Percentiles rank a stretch among this genome's conserved stretches.
Conservation (phyloP, 2,329 filamentous ascomycete species). For the Teratosphaeria gauchensis region DNA sequence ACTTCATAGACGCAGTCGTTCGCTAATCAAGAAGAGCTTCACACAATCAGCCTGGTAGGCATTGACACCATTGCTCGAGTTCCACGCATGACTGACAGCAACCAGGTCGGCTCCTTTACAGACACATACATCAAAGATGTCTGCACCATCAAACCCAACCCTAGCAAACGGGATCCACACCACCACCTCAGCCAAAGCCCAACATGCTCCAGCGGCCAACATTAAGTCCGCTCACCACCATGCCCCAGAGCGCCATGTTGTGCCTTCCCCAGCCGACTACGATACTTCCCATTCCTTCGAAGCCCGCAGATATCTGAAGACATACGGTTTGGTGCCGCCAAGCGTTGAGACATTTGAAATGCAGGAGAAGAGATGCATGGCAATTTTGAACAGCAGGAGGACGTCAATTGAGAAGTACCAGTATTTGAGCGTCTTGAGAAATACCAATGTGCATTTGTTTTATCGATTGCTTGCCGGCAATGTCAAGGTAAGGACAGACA, state of each 20-base stretch:
- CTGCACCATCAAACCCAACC: neutral
- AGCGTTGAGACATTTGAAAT: slow-evolving; percentile 40
- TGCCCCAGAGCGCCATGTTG: slow-evolving; percentile 19
- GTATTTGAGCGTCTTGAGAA: slow-evolving; percentile 67
- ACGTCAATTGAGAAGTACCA: slow-evolving; percentile 74
- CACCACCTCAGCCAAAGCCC: neutral
- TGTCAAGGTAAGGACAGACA: slow-evolving; percentile 37
- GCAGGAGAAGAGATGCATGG: slow-evolving; percentile 51
- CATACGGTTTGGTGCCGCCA: slow-evolving; percentile 45
- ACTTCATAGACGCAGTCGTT: neutral
- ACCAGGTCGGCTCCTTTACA: neutral
- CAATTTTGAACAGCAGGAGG: slow-evolving; percentile 60
- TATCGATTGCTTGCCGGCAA: slow-evolving; percentile 73
- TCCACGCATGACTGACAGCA: neutral
- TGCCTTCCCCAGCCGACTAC: slow-evolving; percentile 29
- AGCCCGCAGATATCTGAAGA: slow-evolving; percentile 41
- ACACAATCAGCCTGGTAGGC: slow-evolving; percentile 1
- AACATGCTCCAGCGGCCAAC: slow-evolving; percentile 20
- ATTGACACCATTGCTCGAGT: neutral
- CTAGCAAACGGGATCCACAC: neutral
- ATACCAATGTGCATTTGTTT: slow-evolving; percentile 70
- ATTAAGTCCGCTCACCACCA: slow-evolving; percentile 25
- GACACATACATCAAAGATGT: neutral
- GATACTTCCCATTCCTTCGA: slow-evolving; percentile 41
- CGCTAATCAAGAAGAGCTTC: neutral